Conservation (phyloP, 805 yeast genomes). For the Candida pseudoglaebosa region DNA sequence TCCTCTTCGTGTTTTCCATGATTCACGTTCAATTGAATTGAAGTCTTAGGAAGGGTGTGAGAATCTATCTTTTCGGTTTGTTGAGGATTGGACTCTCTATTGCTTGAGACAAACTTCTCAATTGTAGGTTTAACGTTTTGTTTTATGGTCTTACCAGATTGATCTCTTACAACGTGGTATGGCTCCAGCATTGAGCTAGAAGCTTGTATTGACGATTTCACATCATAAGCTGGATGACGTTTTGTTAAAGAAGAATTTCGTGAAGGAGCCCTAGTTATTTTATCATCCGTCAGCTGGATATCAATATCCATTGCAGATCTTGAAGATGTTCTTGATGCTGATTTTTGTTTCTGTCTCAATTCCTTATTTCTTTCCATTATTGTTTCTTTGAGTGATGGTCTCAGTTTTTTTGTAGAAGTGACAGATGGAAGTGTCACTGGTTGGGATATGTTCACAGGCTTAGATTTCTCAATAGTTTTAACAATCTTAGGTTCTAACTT, state of each 20-base stretch:
- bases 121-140: background rate
- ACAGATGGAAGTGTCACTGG: slow-evolving; percentile 3
- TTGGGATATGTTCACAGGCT: slow-evolving; percentile 29
- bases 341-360: slow-evolving; percentile 16
- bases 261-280: background rate
- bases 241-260: background rate
- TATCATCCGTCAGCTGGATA: background rate
- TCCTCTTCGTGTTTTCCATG: background rate
- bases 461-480: slow-evolving; percentile 60
- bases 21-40: background rate
- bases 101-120: background rate
- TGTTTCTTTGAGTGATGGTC: slow-evolving; percentile 48
- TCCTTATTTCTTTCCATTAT: slow-evolving; percentile 43
- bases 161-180: background rate
- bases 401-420: slow-evolving; percentile 15
- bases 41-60: background rate
- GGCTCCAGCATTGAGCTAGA: background rate
- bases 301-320: slow-evolving; percentile 3
- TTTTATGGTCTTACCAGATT: background rate
- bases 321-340: slow-evolving; percentile 1
- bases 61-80: background rate
- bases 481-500: slow-evolving; percentile 43
- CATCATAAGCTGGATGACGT: background rate
- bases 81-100: background rate
- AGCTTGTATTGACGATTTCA: background rate